Evolutionary conservation across 306 rosid species (phyloP).

Genomic region (Pachyrhizus erosus): DNA sequence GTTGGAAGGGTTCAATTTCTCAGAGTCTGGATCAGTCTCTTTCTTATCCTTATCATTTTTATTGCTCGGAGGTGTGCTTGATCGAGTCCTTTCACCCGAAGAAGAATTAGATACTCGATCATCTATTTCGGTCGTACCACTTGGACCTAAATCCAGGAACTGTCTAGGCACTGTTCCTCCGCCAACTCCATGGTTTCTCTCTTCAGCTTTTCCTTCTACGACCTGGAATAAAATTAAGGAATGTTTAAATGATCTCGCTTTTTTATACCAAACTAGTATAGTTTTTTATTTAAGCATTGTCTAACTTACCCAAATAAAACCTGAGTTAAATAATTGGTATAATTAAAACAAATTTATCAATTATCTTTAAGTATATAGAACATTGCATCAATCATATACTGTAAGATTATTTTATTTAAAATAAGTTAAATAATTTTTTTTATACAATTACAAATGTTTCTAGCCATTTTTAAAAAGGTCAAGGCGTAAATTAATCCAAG

Average conservation of each 20-base stretch:
- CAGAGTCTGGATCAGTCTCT: slow-evolving; percentile 71
- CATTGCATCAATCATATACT: no score
- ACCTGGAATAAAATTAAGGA: slow-evolving; percentile 40
- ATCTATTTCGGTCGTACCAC: slow-evolving; percentile 50
- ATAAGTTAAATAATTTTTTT: no score
- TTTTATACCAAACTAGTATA: background rate
- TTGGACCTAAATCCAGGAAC: slow-evolving; percentile 66
- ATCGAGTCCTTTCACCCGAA: slow-evolving; percentile 76
- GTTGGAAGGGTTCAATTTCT: slow-evolving; percentile 52
- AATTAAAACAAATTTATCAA: no score
- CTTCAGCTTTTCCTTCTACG: slow-evolving; percentile 55
- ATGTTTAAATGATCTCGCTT: background rate
- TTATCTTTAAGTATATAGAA: no score
- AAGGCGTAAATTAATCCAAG: background rate
- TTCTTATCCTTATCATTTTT: slow-evolving; percentile 58
- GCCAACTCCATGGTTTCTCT: slow-evolving; percentile 46
- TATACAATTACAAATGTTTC: no score
- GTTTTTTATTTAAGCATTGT: no score
- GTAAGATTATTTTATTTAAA: no score
- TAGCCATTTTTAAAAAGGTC: background rate
- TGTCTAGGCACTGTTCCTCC: slow-evolving; percentile 60
- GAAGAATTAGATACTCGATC: slow-evolving; percentile 64
- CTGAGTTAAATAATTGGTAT: no score
- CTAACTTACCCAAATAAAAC: no score
- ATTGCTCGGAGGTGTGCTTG: slow-evolving; percentile 62